These are phyloP conservation scores for Xylaria sp. DNA, from an alignment of 2,329 filamentous ascomycete species.

Conservation along the genomic window DNA sequence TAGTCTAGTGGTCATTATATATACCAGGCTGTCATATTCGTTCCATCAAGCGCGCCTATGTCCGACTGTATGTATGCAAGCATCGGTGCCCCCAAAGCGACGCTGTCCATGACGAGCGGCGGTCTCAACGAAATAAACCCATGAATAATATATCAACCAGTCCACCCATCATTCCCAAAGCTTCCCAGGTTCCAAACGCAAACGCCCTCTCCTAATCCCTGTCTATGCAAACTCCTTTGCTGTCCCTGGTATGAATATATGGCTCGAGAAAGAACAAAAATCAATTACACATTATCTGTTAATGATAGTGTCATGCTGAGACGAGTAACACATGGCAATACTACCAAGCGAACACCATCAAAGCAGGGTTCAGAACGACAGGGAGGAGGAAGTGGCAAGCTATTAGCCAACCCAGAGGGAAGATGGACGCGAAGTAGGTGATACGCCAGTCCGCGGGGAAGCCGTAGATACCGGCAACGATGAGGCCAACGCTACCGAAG, in stretches of 20 bases:
- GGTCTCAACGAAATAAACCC: constrained; percentile 6
- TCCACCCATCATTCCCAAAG: constrained; percentile 23
- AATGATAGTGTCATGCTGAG: neutral
- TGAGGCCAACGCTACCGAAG: constrained; percentile 44
- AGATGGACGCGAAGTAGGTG: constrained; percentile 67
- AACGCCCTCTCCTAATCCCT: constrained; percentile 23
- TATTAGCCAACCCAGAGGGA: constrained; percentile 63
- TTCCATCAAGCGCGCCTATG: constrained; percentile 16
- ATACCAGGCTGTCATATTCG: constrained; percentile 13
- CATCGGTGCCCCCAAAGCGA: neutral
- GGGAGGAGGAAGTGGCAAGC: constrained; percentile 67
- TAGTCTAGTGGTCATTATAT: constrained; percentile 25
- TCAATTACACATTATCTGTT: constrained; percentile 33
- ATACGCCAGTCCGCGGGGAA: constrained; percentile 63
- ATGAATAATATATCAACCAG: constrained; percentile 10
- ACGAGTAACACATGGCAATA: neutral
- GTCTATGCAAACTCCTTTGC: constrained; percentile 34
- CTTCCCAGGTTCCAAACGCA: neutral
- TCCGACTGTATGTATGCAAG: constrained; percentile 6
- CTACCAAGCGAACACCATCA: constrained; percentile 72
- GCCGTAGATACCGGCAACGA: constrained; percentile 45
- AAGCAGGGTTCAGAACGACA: constrained; percentile 68
- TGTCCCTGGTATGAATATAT: constrained; percentile 25
- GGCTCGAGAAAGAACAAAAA: constrained; percentile 14
- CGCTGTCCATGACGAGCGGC: neutral